phyloP scores from a whole-genome alignment of 495 filamentous ascomycete species.

The Talaromyces borbonicus region DNA sequence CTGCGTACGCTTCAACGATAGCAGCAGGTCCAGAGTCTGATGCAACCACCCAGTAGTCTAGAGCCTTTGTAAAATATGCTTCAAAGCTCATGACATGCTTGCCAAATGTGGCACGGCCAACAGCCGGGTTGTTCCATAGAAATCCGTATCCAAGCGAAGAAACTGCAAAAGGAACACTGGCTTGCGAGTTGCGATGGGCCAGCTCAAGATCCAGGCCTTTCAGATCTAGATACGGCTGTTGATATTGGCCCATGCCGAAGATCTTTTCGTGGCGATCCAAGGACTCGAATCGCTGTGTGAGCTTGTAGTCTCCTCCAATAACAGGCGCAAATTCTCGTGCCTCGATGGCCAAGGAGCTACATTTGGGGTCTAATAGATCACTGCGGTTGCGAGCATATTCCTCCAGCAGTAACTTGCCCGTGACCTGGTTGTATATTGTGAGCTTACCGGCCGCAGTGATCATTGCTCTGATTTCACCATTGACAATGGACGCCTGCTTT shows the following conservation, averaged over 20 bases:
- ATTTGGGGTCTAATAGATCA: slow-evolving; percentile 43
- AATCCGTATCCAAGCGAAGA: slow-evolving; percentile 47
- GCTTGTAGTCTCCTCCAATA: slow-evolving; percentile 37
- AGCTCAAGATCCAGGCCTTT: slow-evolving; percentile 48
- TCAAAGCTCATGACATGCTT: slow-evolving; percentile 49
- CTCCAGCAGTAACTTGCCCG: slow-evolving; percentile 38
- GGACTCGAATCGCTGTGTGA: slow-evolving; percentile 44
- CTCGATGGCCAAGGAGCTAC: slow-evolving; percentile 41
- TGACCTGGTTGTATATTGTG: slow-evolving; percentile 34
- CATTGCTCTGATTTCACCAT: slow-evolving; percentile 41
- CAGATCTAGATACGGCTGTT: slow-evolving; percentile 44
- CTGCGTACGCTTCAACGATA: slow-evolving; percentile 25
- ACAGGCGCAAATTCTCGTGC: slow-evolving; percentile 43
- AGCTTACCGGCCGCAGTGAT: slow-evolving; percentile 39
- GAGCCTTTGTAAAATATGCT: slow-evolving; percentile 37
- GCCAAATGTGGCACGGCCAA: slow-evolving; percentile 46
- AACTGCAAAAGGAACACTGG: slow-evolving; percentile 45
- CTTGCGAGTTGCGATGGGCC: slow-evolving; percentile 51
- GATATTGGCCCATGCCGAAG: slow-evolving; percentile 55
- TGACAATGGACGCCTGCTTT: slow-evolving; percentile 27
- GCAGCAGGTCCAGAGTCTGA: slow-evolving; percentile 24
- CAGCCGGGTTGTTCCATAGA: slow-evolving; percentile 50
- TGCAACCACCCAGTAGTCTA: slow-evolving; percentile 51
- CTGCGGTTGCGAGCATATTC: slow-evolving; percentile 44
- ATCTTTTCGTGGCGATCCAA: slow-evolving; percentile 41